These are phyloP conservation scores for Mycena belliarum DNA, from an alignment of 768 basidiomycete genomes.

Conservation along the genomic window DNA sequence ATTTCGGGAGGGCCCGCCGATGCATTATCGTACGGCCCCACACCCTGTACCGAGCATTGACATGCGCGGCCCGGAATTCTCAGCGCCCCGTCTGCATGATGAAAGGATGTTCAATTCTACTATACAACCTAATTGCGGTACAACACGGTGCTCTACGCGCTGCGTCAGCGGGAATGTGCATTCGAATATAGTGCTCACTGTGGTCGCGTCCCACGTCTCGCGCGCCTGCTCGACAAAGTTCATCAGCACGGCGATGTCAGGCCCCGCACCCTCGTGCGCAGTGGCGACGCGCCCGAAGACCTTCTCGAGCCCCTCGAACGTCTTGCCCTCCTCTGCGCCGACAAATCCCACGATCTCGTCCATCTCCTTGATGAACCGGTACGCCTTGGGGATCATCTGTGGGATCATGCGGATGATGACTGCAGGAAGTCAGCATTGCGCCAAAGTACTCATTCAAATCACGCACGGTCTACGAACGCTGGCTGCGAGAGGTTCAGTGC, in stretches of 20 bases:
- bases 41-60: too few species aligned
- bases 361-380: slow-evolving; percentile 53
- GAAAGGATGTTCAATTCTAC: too few species aligned
- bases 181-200: too few species aligned
- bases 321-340: slow-evolving; percentile 19
- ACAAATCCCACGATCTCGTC: slow-evolving; percentile 50
- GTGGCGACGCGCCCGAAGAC: slow-evolving; percentile 38
- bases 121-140: not conserved
- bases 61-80: too few species aligned
- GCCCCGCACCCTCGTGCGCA: slow-evolving; percentile 27
- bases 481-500: slow-evolving; percentile 42
- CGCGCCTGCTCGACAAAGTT: slow-evolving; percentile 33
- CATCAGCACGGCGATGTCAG: slow-evolving; percentile 33
- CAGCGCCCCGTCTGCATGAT: too few species aligned
- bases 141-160: not conserved
- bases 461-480: slow-evolving; percentile 29
- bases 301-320: slow-evolving; percentile 39
- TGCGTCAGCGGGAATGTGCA: too few species aligned
- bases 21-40: too few species aligned
- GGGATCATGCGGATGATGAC: slow-evolving; percentile 32
- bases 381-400: slow-evolving; percentile 45
- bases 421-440: not conserved
- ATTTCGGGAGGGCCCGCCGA: too few species aligned
- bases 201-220: not conserved
- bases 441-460: too few species aligned